A percentile compares a stretch with the other conserved stretches of the same genome.
These are phyloP conservation scores for Oryza officinalis DNA, from an alignment of 176 grass and related monocot species.

Conservation along the genomic window DNA sequence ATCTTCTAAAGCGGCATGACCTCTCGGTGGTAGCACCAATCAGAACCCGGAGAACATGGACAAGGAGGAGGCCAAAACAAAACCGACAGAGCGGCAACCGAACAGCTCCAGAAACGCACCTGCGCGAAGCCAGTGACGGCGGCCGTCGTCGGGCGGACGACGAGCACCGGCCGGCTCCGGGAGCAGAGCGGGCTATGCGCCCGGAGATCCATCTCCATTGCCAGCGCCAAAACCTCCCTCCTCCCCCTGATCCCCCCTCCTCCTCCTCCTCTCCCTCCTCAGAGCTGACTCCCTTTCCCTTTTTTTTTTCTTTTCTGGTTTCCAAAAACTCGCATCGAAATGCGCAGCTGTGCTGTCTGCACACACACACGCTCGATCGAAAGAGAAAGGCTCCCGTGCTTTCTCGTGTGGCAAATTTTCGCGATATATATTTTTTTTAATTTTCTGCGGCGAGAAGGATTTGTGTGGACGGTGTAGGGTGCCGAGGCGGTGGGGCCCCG, in stretches of 20 bases:
- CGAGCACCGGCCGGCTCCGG: conserved; percentile 26
- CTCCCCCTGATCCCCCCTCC: conserved; percentile 27
- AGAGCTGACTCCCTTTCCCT: background rate
- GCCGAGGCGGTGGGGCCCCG: background rate
- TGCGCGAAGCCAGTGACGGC: conserved; percentile 5
- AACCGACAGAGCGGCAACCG: background rate
- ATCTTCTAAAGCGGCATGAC: background rate
- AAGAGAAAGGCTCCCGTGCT: background rate
- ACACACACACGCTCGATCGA: conserved; percentile 1
- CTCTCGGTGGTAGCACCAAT: conserved; percentile 1
- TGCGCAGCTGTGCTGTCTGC: conserved; percentile 13
- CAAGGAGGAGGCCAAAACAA: background rate
- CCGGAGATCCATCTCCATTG: conserved; percentile 59
- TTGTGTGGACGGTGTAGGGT: conserved; percentile 31
- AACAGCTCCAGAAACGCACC: conserved; percentile 23
- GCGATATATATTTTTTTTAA: background rate
- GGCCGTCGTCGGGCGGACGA: conserved; percentile 22
- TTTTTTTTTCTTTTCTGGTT: conserved; percentile 3
- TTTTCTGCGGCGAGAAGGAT: background rate
- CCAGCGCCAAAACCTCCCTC: background rate
- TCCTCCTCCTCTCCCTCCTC: background rate
- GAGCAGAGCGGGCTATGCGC: conserved; percentile 51
- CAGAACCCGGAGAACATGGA: background rate
- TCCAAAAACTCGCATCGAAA: conserved; percentile 25
- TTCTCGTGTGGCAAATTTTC: conserved; percentile 29